phyloP scores from a whole-genome alignment of 192 early-diverging fungal genomes.

The Podila minutissima region DNA sequence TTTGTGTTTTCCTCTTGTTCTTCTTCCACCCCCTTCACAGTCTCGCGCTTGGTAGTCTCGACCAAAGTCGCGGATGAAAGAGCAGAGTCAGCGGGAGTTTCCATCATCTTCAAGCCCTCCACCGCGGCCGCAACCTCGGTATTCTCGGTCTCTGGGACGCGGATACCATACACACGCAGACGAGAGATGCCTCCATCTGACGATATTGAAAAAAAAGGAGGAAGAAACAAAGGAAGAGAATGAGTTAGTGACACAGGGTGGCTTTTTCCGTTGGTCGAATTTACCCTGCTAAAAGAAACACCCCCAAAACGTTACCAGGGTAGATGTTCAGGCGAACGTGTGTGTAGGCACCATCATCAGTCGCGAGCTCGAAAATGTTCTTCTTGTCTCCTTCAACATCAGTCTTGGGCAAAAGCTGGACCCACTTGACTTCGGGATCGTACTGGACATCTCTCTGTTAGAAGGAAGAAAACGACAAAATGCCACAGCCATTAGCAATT shows the following conservation, averaged over 20 bases:
- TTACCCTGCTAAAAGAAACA: too few species aligned
- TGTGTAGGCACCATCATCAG: conserved; percentile 63
- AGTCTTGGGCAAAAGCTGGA: conserved; percentile 72
- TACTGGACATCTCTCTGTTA: conserved; percentile 38
- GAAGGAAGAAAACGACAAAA: background rate
- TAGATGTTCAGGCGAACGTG: conserved; percentile 81
- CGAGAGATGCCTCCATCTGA: conserved; percentile 90
- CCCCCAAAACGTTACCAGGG: conserved; percentile 56
- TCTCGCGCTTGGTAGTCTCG: background rate
- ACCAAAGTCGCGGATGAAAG: background rate
- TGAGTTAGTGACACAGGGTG: background rate
- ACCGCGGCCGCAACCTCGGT: conserved; percentile 18
- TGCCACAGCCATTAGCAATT: too few species aligned
- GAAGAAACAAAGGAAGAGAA: background rate
- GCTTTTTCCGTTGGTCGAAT: too few species aligned
- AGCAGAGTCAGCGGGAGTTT: background rate
- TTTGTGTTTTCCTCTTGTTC: background rate
- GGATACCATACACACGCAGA: conserved; percentile 80
- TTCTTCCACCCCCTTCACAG: conserved; percentile 1
- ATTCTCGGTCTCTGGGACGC: conserved; percentile 33
- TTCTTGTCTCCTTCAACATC: conserved; percentile 74
- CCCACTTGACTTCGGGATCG: conserved; percentile 51
- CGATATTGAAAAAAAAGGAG: conserved; percentile 55
- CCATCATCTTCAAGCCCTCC: conserved; percentile 28
- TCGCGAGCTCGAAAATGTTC: conserved; percentile 70